Conservation (phyloP, 169 alveolate species). For the Plasmodium vinckei region DNA sequence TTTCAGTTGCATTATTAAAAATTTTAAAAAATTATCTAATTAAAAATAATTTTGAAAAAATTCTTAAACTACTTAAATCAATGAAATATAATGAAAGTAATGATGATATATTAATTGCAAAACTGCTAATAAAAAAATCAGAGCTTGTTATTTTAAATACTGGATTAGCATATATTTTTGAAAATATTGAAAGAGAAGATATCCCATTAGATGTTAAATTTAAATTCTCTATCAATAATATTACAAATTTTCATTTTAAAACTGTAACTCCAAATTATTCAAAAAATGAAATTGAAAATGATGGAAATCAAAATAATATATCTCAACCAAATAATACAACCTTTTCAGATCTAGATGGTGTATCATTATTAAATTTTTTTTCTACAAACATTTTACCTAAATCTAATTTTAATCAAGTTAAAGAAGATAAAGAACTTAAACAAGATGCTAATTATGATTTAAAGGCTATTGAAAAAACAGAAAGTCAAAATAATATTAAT, state of each 20-base stretch:
- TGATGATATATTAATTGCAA: conserved; percentile 75
- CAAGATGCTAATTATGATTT: not conserved
- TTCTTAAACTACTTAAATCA: conserved; percentile 53
- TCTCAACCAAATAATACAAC: not conserved
- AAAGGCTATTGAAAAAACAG: not conserved
- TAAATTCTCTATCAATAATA: conserved; percentile 31
- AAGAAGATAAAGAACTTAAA: conserved; percentile 26
- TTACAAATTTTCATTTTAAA: conserved; percentile 42
- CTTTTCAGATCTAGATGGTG: conserved; percentile 40
- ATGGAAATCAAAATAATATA: not conserved
- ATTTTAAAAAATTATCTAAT: conserved; percentile 64
- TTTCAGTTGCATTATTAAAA: conserved; percentile 52
- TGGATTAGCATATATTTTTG: conserved; percentile 40
- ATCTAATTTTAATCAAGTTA: not conserved
- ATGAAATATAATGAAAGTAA: conserved; percentile 71
- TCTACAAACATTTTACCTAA: conserved; percentile 22
- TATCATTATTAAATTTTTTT: conserved; percentile 47
- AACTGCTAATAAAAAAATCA: conserved; percentile 42
- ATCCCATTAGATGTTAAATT: conserved; percentile 37
- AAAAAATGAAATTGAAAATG: not conserved
- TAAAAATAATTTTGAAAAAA: conserved; percentile 73
- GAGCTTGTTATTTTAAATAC: conserved; percentile 32
- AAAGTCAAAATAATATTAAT: conserved; percentile 11
- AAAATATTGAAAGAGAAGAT: conserved; percentile 39
- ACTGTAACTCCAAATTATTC: not conserved